Base-by-base conservation (phyloP, 768 basidiomycete species). In the Lenzites betulinus region DNA sequence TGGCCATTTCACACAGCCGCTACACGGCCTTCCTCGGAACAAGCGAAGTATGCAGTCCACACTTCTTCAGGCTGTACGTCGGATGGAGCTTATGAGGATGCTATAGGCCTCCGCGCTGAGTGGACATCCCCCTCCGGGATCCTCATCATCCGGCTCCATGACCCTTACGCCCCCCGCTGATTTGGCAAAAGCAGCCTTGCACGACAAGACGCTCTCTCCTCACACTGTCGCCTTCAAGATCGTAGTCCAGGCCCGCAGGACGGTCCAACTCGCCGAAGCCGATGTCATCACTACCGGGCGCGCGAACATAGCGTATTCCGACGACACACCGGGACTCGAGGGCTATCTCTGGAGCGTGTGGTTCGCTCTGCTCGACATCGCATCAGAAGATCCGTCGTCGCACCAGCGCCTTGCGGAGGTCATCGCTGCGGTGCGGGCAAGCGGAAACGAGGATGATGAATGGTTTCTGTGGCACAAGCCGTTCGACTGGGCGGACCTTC, bases 281-380 rank as follows among this genome's bases (percentile, higher is more conserved):
- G 44, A 13, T 11, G 44, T 23, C 3, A 22, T 5, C 23, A 7
- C 23, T 2, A 26, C 20, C 7, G 44, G 25, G 22, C 44, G 7
- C 22, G 25, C 23, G 20, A 4, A 25, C 22, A 30, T 15, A 3
- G 38, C 11, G 4, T 39, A 13, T 13, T 4, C 16, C 7, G 57
- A 43, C 23, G 59, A 58, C 35, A 61, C 60, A 2, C 64, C 59
- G 4, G 64, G 64, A 1, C 48, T 65, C 6, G 51, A 58, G 42
- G n/a, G n/a, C 16, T 58, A 16, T 3, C 30, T 65, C 5, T 61
- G 60, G 60, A 22, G 4, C 28, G 46, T 58, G 22, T 63, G 62
- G 62, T 22, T 15, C 15, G n/a, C 12, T 1, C 3, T 54, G 16
- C 4, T 50, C 26, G 26, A 50, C 3, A n/a, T 51, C 22, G 43